Evolutionary conservation across 495 filamentous ascomycete genomes (phyloP).

Genomic region (Aspergillus panamensis): DNA sequence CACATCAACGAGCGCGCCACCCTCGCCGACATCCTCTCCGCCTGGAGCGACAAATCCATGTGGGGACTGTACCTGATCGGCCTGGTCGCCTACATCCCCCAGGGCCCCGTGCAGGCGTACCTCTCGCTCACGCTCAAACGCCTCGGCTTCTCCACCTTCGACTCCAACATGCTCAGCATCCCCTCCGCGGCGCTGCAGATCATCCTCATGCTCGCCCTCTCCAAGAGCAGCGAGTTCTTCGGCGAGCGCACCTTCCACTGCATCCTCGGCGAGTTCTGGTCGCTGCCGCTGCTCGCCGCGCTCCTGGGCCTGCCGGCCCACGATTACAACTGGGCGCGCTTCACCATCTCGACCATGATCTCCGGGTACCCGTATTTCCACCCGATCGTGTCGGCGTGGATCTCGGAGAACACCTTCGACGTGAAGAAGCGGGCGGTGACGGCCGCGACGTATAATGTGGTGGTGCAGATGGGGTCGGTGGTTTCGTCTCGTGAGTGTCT

Average conservation of each 20-base stretch:
- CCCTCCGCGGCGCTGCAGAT: slow-evolving; percentile 44
- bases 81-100: slow-evolving; percentile 47
- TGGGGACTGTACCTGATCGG: slow-evolving; percentile 47
- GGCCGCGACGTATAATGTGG: slow-evolving; percentile 44
- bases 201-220: slow-evolving; percentile 41
- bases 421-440: slow-evolving; percentile 42
- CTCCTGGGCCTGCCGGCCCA: slow-evolving; percentile 33
- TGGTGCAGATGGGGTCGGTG: slow-evolving; percentile 37
- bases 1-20: slow-evolving; percentile 31
- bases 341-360: slow-evolving; percentile 38
- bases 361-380: slow-evolving; percentile 48
- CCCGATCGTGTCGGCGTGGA: slow-evolving; percentile 41
- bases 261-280: slow-evolving; percentile 45
- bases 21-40: slow-evolving; percentile 27
- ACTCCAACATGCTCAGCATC: slow-evolving; percentile 45
- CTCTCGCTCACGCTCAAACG: slow-evolving; percentile 39
- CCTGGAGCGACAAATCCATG: slow-evolving; percentile 35
- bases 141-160: slow-evolving; percentile 44
- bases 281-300: slow-evolving; percentile 41
- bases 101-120: slow-evolving; percentile 39
- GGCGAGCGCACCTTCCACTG: slow-evolving; percentile 45
- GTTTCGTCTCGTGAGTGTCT: slow-evolving; percentile 26
- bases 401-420: slow-evolving; percentile 39
- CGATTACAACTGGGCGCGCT: slow-evolving; percentile 40
- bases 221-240: slow-evolving; percentile 41